phyloP scores from a whole-genome alignment of 164 flowering plant species.

The Aristolochia fimbriata region DNA sequence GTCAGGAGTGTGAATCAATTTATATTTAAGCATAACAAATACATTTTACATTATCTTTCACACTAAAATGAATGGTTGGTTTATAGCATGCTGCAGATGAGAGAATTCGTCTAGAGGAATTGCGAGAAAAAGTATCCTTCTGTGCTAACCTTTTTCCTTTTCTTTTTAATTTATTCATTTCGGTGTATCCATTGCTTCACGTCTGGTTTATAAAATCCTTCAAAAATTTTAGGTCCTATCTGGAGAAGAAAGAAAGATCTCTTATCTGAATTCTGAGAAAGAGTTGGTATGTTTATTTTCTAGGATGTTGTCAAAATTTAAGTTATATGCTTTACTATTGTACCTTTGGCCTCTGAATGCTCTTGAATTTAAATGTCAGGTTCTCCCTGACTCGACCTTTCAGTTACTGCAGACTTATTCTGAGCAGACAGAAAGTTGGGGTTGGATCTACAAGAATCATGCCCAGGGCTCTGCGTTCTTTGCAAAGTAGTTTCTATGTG shows the following conservation, averaged over 20 bases:
- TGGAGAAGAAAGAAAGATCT: slow-evolving; percentile 64
- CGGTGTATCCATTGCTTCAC: background rate
- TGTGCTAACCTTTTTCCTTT: background rate
- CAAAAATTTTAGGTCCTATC: slow-evolving; percentile 47
- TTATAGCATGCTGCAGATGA: slow-evolving; percentile 99
- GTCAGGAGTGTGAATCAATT: too few species aligned
- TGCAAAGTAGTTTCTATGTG: slow-evolving; percentile 39
- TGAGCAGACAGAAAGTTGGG: slow-evolving; percentile 69
- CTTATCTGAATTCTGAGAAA: slow-evolving; percentile 68
- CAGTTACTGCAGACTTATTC: slow-evolving; percentile 76
- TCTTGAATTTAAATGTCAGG: slow-evolving; percentile 26
- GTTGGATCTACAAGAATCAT: slow-evolving; percentile 84
- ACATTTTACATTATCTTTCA: background rate
- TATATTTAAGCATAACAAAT: background rate
- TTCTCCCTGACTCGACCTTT: slow-evolving; percentile 70
- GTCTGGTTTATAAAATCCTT: background rate
- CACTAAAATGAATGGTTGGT: slow-evolving; percentile 10
- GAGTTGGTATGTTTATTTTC: slow-evolving; percentile 50
- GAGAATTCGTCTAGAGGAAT: slow-evolving; percentile 84
- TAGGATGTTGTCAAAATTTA: background rate
- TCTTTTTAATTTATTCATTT: background rate
- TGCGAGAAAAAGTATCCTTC: slow-evolving; percentile 61
- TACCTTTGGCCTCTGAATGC: background rate
- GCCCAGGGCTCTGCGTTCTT: slow-evolving; percentile 46
- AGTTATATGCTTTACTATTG: background rate